Base-by-base conservation (phyloP, 371 early-diverging fungal species). In the Actinomucor elegans region DNA sequence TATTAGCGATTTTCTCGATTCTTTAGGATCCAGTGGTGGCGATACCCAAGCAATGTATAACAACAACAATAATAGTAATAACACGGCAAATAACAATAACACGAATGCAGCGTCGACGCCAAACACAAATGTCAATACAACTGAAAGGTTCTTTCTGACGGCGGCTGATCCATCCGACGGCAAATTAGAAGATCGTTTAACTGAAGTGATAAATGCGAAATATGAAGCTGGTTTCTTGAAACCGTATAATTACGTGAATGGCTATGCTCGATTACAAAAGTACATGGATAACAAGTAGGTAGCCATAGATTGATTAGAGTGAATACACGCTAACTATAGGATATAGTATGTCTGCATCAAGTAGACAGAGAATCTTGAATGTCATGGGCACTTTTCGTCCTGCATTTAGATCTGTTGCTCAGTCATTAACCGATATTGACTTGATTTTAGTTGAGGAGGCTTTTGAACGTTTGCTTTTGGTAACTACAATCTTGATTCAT, bases 201-300 rank as follows among this genome's bases (percentile, higher is more conserved):
- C 84, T 15, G 89, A 93, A 59, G 88, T 94, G 15, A 90, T 95
- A 65, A 87, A 87, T 54, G 93, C 94, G 32, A 96, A 96, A 70
- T 93, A 89, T 52, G 91, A 94, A 57, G 94, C 94, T 2, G 97
- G 97, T 0, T 81, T 94, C 52, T 66, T 96, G 44, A 93, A 91
- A 60, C 97, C 97, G 1, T 94, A 92, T 81, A 93, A 95, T 70
- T 94, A 94, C 71, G 91, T 91, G 52, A 88, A 83, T 68, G 89
- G 90, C 0, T 96, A 96, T 67, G 79, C 91, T n/a, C 77, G 92
- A 18, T 73, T 96, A 48, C 92, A 92, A 57, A 74, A 75, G 47
- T 94, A 90, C 67, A 93, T 96, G 93, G 95, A 96, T 55, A 78
- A 77, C 48, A 80, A 93, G 86, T 84, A 77, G 67, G 79, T 44